phyloP scores from a whole-genome alignment of 176 grass and related monocot species.

The Carex scoparia region DNA sequence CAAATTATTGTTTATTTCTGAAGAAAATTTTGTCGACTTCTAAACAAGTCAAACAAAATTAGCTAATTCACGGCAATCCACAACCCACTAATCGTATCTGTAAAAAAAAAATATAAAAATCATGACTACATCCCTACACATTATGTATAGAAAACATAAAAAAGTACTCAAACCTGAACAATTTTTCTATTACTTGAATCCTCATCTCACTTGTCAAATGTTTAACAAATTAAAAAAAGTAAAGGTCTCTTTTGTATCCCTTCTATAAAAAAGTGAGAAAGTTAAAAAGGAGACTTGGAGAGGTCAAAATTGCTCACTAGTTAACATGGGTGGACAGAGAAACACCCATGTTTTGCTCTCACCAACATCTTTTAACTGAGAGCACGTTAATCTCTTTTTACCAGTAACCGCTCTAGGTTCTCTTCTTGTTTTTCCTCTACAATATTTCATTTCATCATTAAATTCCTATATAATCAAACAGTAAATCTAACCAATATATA shows the following conservation, averaged over 20 bases:
- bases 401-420: not conserved
- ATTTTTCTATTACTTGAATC: not conserved
- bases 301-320: constrained; percentile 27
- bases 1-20: too few relatives aligned
- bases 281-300: not conserved
- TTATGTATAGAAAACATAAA: too few relatives aligned
- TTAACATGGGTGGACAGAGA: constrained; percentile 32
- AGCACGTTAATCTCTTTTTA: constrained; percentile 32
- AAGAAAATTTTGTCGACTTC: too few relatives aligned
- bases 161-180: too few relatives aligned
- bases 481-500: not conserved
- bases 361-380: constrained; percentile 39
- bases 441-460: not conserved
- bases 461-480: not conserved
- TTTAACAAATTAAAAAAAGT: not conserved
- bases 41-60: too few relatives aligned
- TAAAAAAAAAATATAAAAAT: too few relatives aligned
- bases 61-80: too few relatives aligned
- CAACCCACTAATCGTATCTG: too few relatives aligned
- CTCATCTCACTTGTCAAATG: not conserved
- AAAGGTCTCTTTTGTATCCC: not conserved
- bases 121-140: too few relatives aligned
- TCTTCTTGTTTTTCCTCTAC: constrained; percentile 9
- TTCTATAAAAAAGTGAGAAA: constrained; percentile 21
- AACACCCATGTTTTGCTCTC: constrained; percentile 61